Evolutionary conservation across 2,329 filamentous ascomycete genomes (phyloP).

Genomic region (Microascus cirrosus): DNA sequence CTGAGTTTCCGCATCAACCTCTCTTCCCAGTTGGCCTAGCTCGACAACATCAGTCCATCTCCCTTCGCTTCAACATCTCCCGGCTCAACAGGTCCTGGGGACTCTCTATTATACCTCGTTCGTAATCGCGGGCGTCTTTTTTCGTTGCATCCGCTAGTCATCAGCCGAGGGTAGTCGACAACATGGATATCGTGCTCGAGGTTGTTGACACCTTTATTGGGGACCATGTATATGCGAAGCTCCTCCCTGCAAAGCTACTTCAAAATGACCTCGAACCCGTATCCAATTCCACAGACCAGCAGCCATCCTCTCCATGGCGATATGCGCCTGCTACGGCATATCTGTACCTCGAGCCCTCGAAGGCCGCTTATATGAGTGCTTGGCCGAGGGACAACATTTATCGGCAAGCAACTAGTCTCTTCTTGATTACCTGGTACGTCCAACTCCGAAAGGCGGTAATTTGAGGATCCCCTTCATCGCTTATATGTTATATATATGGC

Average conservation of each 20-base stretch:
- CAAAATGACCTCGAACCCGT: slow-evolving; percentile 39
- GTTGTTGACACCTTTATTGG: slow-evolving; percentile 69
- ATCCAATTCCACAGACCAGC: slow-evolving; percentile 32
- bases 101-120: not conserved
- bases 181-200: slow-evolving; percentile 90
- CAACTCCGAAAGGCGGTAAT: not conserved
- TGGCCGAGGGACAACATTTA: slow-evolving; percentile 67
- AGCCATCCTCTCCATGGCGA: slow-evolving; percentile 51
- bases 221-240: slow-evolving; percentile 65
- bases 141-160: not conserved
- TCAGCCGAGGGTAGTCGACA: slow-evolving; percentile 14
- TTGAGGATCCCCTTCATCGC: not conserved
- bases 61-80: too few relatives aligned
- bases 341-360: slow-evolving; percentile 56
- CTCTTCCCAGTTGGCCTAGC: too few relatives aligned
- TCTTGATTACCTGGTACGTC: slow-evolving; percentile 73
- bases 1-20: too few relatives aligned
- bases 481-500: not conserved
- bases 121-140: not conserved
- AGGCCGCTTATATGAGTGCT: slow-evolving; percentile 69
- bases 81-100: too few relatives aligned
- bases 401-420: slow-evolving; percentile 66
- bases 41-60: too few relatives aligned
- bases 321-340: slow-evolving; percentile 65
- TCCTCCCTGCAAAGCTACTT: slow-evolving; percentile 50